These are phyloP conservation scores for Abrus precatorius DNA, from an alignment of 306 rosid species.

Conservation along the genomic window DNA sequence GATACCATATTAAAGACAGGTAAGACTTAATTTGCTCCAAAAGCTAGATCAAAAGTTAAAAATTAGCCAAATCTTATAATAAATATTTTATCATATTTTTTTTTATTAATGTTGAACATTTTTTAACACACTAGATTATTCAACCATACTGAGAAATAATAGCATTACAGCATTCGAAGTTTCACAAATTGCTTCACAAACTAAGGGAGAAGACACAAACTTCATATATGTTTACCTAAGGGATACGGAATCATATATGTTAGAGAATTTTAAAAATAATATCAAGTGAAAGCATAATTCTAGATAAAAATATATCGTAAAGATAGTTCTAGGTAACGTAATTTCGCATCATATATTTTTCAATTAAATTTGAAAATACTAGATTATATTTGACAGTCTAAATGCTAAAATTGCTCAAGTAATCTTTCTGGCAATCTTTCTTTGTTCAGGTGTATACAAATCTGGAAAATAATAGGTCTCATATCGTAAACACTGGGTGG, in stretches of 20 bases:
- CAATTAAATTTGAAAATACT: conserved; percentile 24
- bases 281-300: conserved; percentile 29
- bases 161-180: conserved; percentile 16
- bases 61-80: too few species aligned
- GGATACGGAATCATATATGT: conserved; percentile 1
- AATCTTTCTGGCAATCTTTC: conserved; percentile 29
- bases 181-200: neutral
- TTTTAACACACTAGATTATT: neutral
- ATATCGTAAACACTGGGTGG: conserved; percentile 86
- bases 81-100: too few species aligned
- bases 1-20: too few species aligned
- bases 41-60: too few species aligned
- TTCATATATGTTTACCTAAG: neutral
- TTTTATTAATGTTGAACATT: too few species aligned
- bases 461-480: conserved; percentile 68
- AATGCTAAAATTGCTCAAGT: conserved; percentile 36
- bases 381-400: conserved; percentile 25
- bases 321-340: conserved; percentile 3
- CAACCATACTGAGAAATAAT: neutral
- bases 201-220: neutral
- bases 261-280: neutral
- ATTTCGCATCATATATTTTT: conserved; percentile 20
- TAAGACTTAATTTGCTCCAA: too few species aligned
- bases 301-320: conserved; percentile 18
- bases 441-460: conserved; percentile 73